Percentiles rank a stretch among this genome's conserved stretches.
These are phyloP conservation scores for Trichoderma hamatum DNA, from an alignment of 2,329 filamentous ascomycete genomes.

Conservation along the genomic window DNA sequence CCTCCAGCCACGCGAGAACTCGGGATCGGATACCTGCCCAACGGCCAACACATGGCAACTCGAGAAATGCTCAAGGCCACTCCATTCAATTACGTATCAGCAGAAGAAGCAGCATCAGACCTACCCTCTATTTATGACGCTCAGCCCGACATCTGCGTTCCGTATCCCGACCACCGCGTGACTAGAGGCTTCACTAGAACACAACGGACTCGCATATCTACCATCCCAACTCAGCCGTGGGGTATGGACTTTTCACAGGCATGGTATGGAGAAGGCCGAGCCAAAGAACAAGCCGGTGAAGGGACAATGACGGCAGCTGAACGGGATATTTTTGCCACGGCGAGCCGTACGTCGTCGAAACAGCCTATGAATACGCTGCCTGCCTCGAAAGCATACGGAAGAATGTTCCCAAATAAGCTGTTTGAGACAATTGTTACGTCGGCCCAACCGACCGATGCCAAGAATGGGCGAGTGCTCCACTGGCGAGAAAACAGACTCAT, in stretches of 20 bases:
- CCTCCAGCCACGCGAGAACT: slow-evolving; percentile 40
- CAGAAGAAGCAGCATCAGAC: slow-evolving; percentile 57
- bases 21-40: slow-evolving; percentile 61
- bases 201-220: slow-evolving; percentile 51
- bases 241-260: slow-evolving; percentile 56
- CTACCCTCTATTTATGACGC: slow-evolving; percentile 66
- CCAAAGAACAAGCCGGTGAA: slow-evolving; percentile 30
- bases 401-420: slow-evolving; percentile 55
- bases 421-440: slow-evolving; percentile 67
- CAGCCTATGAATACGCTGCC: slow-evolving; percentile 39
- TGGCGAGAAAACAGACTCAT: slow-evolving; percentile 66
- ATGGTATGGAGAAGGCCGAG: slow-evolving; percentile 42
- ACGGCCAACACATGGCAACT: slow-evolving; percentile 61
- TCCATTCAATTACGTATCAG: slow-evolving; percentile 62
- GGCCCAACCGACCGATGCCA: slow-evolving; percentile 55
- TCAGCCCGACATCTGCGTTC: slow-evolving; percentile 62
- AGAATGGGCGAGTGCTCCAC: slow-evolving; percentile 61
- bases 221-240: slow-evolving; percentile 62
- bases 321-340: slow-evolving; percentile 42
- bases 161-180: slow-evolving; percentile 69
- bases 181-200: slow-evolving; percentile 44
- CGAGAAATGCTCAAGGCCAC: slow-evolving; percentile 49
- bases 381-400: slow-evolving; percentile 52
- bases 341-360: neutral
- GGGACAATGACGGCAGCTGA: slow-evolving; percentile 46